Base-by-base conservation (phyloP, 805 yeast species). In the Nakazawaea ishiwadae region DNA sequence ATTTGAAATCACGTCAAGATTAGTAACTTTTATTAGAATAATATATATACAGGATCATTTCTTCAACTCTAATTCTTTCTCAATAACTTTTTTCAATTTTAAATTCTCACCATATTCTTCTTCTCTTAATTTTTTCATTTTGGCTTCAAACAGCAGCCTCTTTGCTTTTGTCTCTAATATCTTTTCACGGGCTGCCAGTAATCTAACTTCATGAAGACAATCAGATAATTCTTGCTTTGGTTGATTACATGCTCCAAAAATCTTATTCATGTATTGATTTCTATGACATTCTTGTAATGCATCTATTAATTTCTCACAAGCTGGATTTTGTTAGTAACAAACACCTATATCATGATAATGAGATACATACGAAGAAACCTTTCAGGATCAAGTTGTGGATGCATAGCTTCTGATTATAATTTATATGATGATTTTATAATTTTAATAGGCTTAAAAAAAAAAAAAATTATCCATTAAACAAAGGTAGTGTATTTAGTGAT, bases 1-100 rank as follows among this genome's bases (percentile, higher is more conserved):
- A 84, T 54, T 77, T 93, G 65, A 90, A 83, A 69, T 88, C 96
- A 44, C 84, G 99, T 65, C 98, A 91, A 71, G 99, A 93, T 75
- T 16, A 16, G 19, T 28, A 6, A 33, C 14, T 12, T 20, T n/a
- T n/a, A n/a, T n/a, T n/a, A n/a, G n/a, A n/a, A n/a, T n/a, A n/a
- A n/a, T n/a, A n/a, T n/a, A n/a, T n/a, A n/a, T n/a, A n/a, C n/a
- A n/a, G 23, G 12, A 26, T 24, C n/a, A 11, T 14, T 33, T 16
- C 38, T 46, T 51, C 37, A 48, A 11, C 44, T 67, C 65, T 41
- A 69, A 59, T 48, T 76, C 79, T 40, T 69, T 68, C 54, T 80
- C 82, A 33, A 83, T 50, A 14, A 85, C 75, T 51, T 79, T 77
- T 63, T 76, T 77, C 54, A 87, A 68, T 47, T 83, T 78, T 9